Evolutionary conservation across 345 rosid species (phyloP).

Genomic region (Litchi chinensis): DNA sequence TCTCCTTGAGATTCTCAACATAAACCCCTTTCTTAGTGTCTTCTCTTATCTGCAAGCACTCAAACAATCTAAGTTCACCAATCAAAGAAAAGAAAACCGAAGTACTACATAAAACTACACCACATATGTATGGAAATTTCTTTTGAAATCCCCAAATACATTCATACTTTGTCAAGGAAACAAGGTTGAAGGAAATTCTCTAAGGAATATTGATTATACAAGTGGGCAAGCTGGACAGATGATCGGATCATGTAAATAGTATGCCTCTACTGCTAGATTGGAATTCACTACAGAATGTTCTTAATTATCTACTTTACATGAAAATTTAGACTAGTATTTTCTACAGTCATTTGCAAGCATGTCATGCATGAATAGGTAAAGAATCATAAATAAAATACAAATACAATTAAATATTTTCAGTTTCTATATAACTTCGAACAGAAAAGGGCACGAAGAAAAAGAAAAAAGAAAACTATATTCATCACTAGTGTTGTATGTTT

Average conservation of each 20-base stretch:
- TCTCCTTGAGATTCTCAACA: slow-evolving; percentile 93
- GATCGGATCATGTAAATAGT: background rate
- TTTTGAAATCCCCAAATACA: background rate
- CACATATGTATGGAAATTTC: background rate
- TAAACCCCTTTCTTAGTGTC: slow-evolving; percentile 90
- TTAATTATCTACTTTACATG: background rate
- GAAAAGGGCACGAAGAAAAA: no score
- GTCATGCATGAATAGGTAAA: background rate
- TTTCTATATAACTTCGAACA: no score
- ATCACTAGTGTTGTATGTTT: no score
- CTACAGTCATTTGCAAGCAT: background rate
- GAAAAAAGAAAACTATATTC: no score
- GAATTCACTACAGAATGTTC: background rate
- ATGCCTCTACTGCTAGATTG: background rate
- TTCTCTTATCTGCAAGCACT: slow-evolving; percentile 72
- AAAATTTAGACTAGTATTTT: background rate
- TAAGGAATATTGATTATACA: background rate
- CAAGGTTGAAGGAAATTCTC: background rate
- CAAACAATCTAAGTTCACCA: background rate
- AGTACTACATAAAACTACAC: background rate
- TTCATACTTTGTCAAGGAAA: background rate
- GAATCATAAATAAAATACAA: background rate
- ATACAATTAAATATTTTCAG: background rate
- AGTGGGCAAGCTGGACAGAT: background rate
- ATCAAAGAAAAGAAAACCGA: background rate